Evolutionary conservation across 768 basidiomycete genomes (phyloP).

Genomic region (Fomitopsis pulvina): DNA sequence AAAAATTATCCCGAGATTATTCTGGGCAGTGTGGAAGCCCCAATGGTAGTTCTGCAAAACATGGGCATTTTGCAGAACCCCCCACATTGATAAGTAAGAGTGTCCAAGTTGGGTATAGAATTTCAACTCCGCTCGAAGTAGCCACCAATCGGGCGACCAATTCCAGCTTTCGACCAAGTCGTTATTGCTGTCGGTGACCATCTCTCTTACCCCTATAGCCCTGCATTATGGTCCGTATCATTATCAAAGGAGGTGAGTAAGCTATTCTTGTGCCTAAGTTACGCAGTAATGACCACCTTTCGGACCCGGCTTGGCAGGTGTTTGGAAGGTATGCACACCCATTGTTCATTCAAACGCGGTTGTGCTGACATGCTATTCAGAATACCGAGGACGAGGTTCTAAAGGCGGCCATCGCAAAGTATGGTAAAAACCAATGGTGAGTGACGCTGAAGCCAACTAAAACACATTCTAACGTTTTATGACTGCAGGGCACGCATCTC

Average conservation of each 20-base stretch:
- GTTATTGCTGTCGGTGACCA: background rate
- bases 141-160: no score
- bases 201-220: background rate
- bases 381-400: slow-evolving; percentile 98
- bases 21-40: no score
- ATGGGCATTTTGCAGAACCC: no score
- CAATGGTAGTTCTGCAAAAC: no score
- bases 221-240: slow-evolving; percentile 73
- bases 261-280: no score
- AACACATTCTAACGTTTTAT: background rate
- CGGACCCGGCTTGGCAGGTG: no score
- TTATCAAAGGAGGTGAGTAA: slow-evolving; percentile 79
- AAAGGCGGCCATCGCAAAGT: slow-evolving; percentile 97
- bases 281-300: background rate
- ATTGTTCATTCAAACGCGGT: slow-evolving; percentile 3
- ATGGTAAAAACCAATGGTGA: slow-evolving; percentile 93
- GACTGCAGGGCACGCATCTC: slow-evolving; percentile 90
- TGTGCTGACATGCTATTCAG: slow-evolving; percentile 29
- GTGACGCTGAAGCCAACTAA: slow-evolving; percentile 6
- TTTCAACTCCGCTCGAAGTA: no score
- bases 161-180: background rate
- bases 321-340: slow-evolving; percentile 62
- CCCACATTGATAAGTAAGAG: no score
- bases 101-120: no score
- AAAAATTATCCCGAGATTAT: no score